phyloP scores from a whole-genome alignment of 129 eudicot genomes.

The Ambrosia trifida region DNA sequence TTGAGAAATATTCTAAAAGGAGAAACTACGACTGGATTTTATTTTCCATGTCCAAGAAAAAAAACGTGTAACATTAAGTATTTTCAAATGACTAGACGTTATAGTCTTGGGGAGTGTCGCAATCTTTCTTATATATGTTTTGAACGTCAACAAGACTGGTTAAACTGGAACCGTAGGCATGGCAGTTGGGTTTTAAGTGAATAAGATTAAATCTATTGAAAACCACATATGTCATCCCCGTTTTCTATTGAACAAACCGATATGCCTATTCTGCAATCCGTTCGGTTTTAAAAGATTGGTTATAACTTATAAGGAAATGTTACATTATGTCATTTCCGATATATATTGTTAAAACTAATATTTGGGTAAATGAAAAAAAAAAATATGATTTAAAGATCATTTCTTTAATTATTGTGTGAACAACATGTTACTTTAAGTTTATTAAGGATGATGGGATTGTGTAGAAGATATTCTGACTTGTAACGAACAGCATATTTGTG shows the following conservation, averaged over 20 bases:
- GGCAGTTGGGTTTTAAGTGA: too few species aligned
- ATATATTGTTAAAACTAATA: neutral
- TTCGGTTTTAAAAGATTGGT: neutral
- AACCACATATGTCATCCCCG: neutral
- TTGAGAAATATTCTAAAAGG: neutral
- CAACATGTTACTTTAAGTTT: conserved; percentile 47
- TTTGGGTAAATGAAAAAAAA: neutral
- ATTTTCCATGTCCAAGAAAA: neutral
- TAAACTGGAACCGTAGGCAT: too few species aligned
- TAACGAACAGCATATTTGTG: conserved; percentile 22
- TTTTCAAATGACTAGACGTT: neutral
- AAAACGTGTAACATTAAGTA: neutral
- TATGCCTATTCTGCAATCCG: neutral
- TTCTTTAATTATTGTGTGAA: neutral
- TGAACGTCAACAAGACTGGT: too few species aligned
- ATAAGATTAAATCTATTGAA: neutral
- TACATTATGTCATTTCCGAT: neutral
- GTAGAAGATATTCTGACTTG: conserved; percentile 45
- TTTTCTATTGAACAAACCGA: too few species aligned
- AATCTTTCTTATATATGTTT: too few species aligned
- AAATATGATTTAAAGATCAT: neutral
- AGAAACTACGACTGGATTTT: neutral
- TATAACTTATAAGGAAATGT: neutral
- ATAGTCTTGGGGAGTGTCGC: neutral
- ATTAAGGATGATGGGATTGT: conserved; percentile 29